phyloP scores from a whole-genome alignment of 208 protist species.

The Porcisia hertigi region DNA sequence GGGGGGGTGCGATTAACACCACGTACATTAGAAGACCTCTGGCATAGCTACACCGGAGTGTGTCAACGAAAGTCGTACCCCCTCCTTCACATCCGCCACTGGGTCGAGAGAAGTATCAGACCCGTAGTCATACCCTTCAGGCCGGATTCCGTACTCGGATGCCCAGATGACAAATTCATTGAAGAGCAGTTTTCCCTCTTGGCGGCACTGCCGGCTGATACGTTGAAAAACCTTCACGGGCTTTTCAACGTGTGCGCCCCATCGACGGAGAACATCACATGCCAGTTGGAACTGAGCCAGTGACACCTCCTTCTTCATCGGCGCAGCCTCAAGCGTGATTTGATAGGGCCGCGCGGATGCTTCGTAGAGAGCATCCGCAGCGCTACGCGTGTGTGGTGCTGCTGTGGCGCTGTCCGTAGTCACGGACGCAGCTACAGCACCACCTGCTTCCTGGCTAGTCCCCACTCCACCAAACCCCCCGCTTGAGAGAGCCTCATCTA shows the following conservation, averaged over 20 bases:
- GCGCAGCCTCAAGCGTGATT: conserved; percentile 26
- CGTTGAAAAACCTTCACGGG: conserved; percentile 34
- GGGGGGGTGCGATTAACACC: neutral
- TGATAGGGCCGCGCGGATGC: conserved; percentile 32
- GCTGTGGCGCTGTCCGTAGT: neutral
- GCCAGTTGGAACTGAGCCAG: conserved; percentile 33
- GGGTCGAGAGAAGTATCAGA: conserved; percentile 23
- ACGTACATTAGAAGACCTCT: neutral
- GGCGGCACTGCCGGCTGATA: conserved; percentile 29
- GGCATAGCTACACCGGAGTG: no score
- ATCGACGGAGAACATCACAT: conserved; percentile 42
- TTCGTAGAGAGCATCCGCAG: conserved; percentile 20
- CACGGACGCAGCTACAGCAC: neutral
- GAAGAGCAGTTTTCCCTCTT: conserved; percentile 42
- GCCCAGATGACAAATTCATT: conserved; percentile 60
- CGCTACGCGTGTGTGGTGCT: conserved; percentile 11
- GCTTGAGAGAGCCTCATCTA: neutral
- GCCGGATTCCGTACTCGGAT: conserved; percentile 44
- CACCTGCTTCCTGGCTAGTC: neutral
- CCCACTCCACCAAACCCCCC: neutral
- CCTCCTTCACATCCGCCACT: conserved; percentile 27
- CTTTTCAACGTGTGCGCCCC: conserved; percentile 49
- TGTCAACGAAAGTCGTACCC: conserved; percentile 17
- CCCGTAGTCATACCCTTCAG: conserved; percentile 46
- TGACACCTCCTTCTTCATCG: conserved; percentile 40